Evolutionary conservation across 495 filamentous ascomycete species (phyloP).

Genomic region (Hyphodiscus hymeniophilus): DNA sequence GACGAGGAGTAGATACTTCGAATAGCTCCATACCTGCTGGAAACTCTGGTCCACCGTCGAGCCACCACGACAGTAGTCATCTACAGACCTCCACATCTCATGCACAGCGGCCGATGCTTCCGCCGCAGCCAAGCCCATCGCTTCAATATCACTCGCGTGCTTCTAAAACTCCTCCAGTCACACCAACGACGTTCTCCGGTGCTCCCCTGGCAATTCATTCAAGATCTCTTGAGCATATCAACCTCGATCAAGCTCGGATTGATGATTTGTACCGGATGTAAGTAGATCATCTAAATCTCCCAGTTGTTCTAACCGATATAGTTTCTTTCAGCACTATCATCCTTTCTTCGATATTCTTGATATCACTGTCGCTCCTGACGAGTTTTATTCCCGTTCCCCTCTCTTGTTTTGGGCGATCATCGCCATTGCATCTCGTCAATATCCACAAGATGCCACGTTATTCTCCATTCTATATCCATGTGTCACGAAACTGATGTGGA

Average conservation of each 20-base stretch:
- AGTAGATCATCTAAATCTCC: not conserved
- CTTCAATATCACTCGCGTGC: too few species aligned
- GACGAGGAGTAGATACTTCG: not conserved
- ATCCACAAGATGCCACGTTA: conserved; percentile 34
- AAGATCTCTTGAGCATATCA: not conserved
- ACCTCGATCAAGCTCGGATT: not conserved
- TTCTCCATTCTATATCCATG: conserved; percentile 29
- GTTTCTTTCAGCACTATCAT: conserved; percentile 40
- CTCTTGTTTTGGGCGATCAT: conserved; percentile 44
- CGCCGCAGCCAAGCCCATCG: too few species aligned
- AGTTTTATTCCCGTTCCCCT: conserved; percentile 34
- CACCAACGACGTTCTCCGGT: too few species aligned
- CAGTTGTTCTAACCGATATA: conserved; percentile 12
- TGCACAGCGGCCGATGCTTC: too few species aligned
- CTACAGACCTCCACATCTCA: too few species aligned
- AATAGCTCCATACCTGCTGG: too few species aligned
- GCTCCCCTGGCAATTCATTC: not conserved
- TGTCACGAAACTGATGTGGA: conserved; percentile 38
- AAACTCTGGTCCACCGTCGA: too few species aligned
- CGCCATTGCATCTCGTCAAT: conserved; percentile 27
- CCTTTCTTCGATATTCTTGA: conserved; percentile 40
- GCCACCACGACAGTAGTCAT: too few species aligned
- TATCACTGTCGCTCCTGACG: conserved; percentile 29
- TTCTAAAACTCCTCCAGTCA: too few species aligned
- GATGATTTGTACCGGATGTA: not conserved